Conservation (phyloP, 2,329 filamentous ascomycete genomes). For the Aspergillus neotritici region DNA sequence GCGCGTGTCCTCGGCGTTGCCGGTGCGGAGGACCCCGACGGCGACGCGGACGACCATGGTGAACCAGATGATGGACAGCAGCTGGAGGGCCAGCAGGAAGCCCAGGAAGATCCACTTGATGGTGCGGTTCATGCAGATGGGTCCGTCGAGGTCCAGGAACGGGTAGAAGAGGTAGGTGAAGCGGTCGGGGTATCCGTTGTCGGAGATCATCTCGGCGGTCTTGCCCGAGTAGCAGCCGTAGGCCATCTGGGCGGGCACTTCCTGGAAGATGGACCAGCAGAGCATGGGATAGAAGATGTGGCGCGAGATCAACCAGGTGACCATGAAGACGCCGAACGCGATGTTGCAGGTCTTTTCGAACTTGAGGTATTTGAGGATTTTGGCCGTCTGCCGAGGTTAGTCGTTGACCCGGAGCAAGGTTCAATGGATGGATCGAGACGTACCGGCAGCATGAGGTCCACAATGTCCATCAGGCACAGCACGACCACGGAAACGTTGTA, state of each 20-base stretch:
- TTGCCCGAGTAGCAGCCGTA: conserved; percentile 65
- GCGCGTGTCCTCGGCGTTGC: conserved; percentile 77
- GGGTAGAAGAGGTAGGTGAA: conserved; percentile 65
- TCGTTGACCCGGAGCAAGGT: too few relatives aligned
- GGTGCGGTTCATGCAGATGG: conserved; percentile 71
- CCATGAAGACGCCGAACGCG: conserved; percentile 78
- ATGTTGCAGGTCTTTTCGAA: conserved; percentile 71
- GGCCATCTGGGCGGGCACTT: conserved; percentile 57
- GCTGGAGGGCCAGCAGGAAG: conserved; percentile 71
- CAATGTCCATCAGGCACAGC: conserved; percentile 86
- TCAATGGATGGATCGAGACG: conserved; percentile 28
- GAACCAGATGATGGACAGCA: conserved; percentile 82
- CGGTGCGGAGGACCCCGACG: conserved; percentile 64
- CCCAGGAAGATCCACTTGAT: conserved; percentile 73
- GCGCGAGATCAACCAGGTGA: conserved; percentile 75
- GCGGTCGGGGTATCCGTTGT: conserved; percentile 36
- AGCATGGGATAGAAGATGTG: conserved; percentile 74
- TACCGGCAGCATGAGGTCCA: conserved; percentile 83
- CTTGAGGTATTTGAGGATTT: conserved; percentile 86
- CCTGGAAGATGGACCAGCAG: conserved; percentile 73
- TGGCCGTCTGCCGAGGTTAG: conserved; percentile 59
- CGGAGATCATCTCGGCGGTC: conserved; percentile 30
- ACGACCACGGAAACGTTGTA: conserved; percentile 85
- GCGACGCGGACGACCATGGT: conserved; percentile 80
- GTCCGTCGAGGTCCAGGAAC: conserved; percentile 63